Conservation (phyloP, 768 basidiomycete genomes). For the Dentipellis fragilis region DNA sequence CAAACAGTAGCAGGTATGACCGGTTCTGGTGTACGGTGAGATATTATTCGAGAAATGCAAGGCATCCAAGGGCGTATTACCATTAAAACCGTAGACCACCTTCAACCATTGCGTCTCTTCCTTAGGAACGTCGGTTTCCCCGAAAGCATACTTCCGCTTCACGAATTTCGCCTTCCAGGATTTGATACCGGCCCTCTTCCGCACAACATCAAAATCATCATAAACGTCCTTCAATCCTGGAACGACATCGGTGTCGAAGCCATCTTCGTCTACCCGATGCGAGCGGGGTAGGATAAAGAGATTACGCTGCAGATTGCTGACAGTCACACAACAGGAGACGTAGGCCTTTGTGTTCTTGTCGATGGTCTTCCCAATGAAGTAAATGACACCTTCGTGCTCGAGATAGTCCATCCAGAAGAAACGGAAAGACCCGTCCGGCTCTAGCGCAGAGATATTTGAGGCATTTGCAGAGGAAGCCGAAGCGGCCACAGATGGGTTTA, state of each 20-base stretch:
- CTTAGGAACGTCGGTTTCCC: slow-evolving; percentile 69
- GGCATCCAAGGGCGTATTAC: slow-evolving; percentile 26
- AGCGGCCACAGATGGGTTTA: slow-evolving; percentile 18
- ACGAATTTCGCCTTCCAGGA: slow-evolving; percentile 80
- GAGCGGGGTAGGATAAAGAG: slow-evolving; percentile 80
- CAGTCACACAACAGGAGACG: slow-evolving; percentile 79
- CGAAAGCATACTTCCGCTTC: slow-evolving; percentile 86
- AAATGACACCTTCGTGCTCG: slow-evolving; percentile 74
- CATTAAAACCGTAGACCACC: slow-evolving; percentile 82
- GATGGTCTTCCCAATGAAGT: slow-evolving; percentile 86
- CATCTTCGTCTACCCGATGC: slow-evolving; percentile 44
- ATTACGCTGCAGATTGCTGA: slow-evolving; percentile 83
- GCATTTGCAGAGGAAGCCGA: slow-evolving; percentile 24
- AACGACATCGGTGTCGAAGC: slow-evolving; percentile 64
- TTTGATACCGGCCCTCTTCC: slow-evolving; percentile 58
- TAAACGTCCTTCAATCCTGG: slow-evolving; percentile 68
- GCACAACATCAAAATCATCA: slow-evolving; percentile 71
- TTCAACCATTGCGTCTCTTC: slow-evolving; percentile 85
- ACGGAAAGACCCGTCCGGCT: slow-evolving; percentile 73
- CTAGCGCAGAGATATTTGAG: slow-evolving; percentile 48
- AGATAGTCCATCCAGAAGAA: slow-evolving; percentile 98
- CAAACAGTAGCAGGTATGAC: slow-evolving; percentile 61
- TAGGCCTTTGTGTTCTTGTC: slow-evolving; percentile 62
- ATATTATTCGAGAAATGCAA: background rate
- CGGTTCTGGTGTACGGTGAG: slow-evolving; percentile 38